These are phyloP conservation scores for Violaceomyces palustris DNA, from an alignment of 1,284 basidiomycete genomes.

Conservation along the genomic window DNA sequence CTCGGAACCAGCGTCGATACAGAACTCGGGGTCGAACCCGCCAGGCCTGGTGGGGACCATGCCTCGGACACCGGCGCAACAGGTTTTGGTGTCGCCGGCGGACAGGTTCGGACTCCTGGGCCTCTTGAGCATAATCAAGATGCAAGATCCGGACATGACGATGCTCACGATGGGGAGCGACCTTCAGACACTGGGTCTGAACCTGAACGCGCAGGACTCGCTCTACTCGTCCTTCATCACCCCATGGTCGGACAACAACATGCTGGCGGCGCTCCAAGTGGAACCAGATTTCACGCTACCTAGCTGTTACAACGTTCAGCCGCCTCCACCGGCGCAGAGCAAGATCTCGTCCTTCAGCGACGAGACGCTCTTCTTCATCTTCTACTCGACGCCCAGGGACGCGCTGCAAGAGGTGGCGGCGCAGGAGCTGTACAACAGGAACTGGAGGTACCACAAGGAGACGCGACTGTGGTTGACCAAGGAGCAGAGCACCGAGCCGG, in stretches of 20 bases:
- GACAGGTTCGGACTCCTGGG: conserved; percentile 92
- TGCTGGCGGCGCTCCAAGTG: conserved; percentile 76
- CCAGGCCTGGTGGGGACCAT: conserved; percentile 8
- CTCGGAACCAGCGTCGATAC: no score
- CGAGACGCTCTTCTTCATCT: conserved; percentile 98
- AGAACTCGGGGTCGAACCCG: conserved; percentile 2
- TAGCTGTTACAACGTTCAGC: conserved; percentile 86
- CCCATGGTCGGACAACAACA: conserved; percentile 86
- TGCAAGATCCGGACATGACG: conserved; percentile 78
- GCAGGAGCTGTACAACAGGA: conserved; percentile 91
- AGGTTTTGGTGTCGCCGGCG: conserved; percentile 85
- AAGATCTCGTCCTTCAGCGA: conserved; percentile 89
- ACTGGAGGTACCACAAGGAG: conserved; percentile 97
- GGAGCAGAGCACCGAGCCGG: conserved; percentile 73
- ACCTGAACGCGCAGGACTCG: conserved; percentile 76
- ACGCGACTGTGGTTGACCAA: conserved; percentile 92
- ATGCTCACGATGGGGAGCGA: conserved; percentile 86
- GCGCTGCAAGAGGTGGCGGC: conserved; percentile 90
- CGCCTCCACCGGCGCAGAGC: conserved; percentile 77
- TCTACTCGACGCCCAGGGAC: conserved; percentile 90
- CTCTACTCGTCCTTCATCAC: conserved; percentile 92
- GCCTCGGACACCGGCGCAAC: conserved; percentile 71
- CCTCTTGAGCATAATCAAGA: conserved; percentile 84
- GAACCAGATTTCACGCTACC: conserved; percentile 78
- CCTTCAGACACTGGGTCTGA: conserved; percentile 84